phyloP scores from a whole-genome alignment of 768 basidiomycete genomes.

The Fomitopsis serialis region DNA sequence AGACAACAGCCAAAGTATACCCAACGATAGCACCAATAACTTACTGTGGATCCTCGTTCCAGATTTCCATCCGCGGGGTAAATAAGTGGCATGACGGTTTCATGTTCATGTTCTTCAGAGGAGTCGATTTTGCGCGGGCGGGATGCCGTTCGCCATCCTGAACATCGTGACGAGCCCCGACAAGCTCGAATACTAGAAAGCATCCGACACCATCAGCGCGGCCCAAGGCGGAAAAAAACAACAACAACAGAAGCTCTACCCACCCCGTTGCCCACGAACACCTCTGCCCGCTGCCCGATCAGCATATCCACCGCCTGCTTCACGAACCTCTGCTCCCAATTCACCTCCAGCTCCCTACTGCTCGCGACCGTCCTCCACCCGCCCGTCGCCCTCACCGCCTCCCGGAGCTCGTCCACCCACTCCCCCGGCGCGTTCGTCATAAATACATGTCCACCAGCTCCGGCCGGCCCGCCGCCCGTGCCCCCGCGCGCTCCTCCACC shows the following conservation, averaged over 20 bases:
- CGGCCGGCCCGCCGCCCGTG: slow-evolving; percentile 10
- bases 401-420: slow-evolving; percentile 45
- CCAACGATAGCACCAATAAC: no score
- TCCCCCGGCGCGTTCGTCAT: slow-evolving; percentile 55
- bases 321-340: slow-evolving; percentile 51
- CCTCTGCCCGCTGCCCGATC: slow-evolving; percentile 55
- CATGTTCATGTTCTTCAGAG: slow-evolving; percentile 9
- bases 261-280: slow-evolving; percentile 70
- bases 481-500: slow-evolving; percentile 16
- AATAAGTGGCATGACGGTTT: not conserved
- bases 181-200: slow-evolving; percentile 41
- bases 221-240: not conserved
- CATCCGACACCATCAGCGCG: not conserved
- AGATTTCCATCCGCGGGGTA: no score
- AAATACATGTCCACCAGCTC: slow-evolving; percentile 46
- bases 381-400: slow-evolving; percentile 30
- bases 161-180: slow-evolving; percentile 44
- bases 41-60: no score
- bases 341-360: slow-evolving; percentile 50
- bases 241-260: slow-evolving; percentile 20
- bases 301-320: slow-evolving; percentile 64
- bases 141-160: slow-evolving; percentile 30
- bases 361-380: slow-evolving; percentile 44
- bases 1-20: no score
- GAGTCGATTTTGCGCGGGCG: slow-evolving; percentile 33